A percentile compares a stretch with the other conserved stretches of the same genome.
These are phyloP conservation scores for Torrubiellomyces zombiae DNA, from an alignment of 2,329 filamentous ascomycete genomes.

Conservation along the genomic window DNA sequence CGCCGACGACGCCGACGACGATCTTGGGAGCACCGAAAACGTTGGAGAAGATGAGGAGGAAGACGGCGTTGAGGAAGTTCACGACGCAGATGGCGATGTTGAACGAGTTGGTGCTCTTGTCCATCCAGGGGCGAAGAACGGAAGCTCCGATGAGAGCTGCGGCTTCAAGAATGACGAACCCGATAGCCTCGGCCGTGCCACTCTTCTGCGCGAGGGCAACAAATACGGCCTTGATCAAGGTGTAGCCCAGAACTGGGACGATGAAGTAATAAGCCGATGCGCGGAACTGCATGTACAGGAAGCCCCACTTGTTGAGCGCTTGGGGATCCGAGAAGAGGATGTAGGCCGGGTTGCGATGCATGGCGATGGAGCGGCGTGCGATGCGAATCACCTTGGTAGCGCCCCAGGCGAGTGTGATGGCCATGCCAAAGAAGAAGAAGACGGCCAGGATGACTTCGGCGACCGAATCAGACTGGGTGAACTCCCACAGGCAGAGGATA, in stretches of 20 bases:
- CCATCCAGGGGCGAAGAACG: slow-evolving; percentile 88
- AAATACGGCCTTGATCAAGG: slow-evolving; percentile 78
- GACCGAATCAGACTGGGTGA: slow-evolving; percentile 69
- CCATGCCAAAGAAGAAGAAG: slow-evolving; percentile 74
- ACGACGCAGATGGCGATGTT: slow-evolving; percentile 83
- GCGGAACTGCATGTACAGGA: slow-evolving; percentile 92
- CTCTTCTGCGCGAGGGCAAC: slow-evolving; percentile 62
- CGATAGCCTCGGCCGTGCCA: slow-evolving; percentile 61
- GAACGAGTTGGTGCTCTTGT: slow-evolving; percentile 94
- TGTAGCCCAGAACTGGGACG: slow-evolving; percentile 60
- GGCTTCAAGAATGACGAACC: slow-evolving; percentile 69
- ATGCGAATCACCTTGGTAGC: slow-evolving; percentile 79
- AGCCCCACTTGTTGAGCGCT: slow-evolving; percentile 92
- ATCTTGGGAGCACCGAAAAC: slow-evolving; percentile 72
- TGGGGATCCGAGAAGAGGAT: slow-evolving; percentile 94
- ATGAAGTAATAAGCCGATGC: slow-evolving; percentile 94
- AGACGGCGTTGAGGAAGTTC: slow-evolving; percentile 83
- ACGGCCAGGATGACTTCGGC: slow-evolving; percentile 77
- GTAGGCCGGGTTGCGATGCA: slow-evolving; percentile 94
- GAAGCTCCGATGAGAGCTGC: slow-evolving; percentile 59
- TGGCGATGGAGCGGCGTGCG: slow-evolving; percentile 69
- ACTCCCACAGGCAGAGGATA: slow-evolving; percentile 84
- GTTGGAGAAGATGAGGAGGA: slow-evolving; percentile 74
- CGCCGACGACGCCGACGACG: slow-evolving; percentile 75
- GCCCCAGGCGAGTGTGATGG: slow-evolving; percentile 66